A percentile compares a stretch with the other conserved stretches of the same genome.
Conservation (phyloP, 306 rosid species). For the Lathyrus sativus region DNA sequence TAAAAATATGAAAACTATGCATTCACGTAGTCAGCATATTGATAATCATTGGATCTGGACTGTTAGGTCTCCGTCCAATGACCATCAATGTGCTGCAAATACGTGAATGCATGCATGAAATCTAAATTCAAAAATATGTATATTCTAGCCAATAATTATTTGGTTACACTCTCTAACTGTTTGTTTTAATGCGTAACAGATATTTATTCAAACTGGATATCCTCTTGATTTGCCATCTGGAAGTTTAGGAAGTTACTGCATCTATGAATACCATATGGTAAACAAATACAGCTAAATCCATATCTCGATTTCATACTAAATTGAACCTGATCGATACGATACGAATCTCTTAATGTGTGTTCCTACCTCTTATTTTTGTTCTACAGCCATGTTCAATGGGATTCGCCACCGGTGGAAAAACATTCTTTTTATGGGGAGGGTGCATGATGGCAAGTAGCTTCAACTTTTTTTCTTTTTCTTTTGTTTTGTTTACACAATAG, state of each 20-base stretch:
- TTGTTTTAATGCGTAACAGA: slow-evolving; percentile 59
- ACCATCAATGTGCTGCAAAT: background rate
- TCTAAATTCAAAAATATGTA: background rate
- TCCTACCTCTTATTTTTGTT: slow-evolving; percentile 13
- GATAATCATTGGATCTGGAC: background rate
- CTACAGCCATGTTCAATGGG: slow-evolving; percentile 99
- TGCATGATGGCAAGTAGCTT: slow-evolving; percentile 96
- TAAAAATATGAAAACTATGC: background rate
- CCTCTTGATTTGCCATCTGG: slow-evolving; percentile 99
- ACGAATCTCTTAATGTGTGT: too few species aligned
- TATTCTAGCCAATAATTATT: slow-evolving; percentile 16
- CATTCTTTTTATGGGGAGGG: slow-evolving; percentile 99
- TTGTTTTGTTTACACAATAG: slow-evolving; percentile 1
- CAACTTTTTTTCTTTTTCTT: slow-evolving; percentile 18
- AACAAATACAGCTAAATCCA: slow-evolving; percentile 22
- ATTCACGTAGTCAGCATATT: background rate
- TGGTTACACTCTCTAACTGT: slow-evolving; percentile 35
- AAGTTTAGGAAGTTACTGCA: slow-evolving; percentile 97
- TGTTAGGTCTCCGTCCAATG: background rate
- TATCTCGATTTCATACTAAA: background rate
- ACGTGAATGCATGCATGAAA: background rate
- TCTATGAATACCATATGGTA: slow-evolving; percentile 99
- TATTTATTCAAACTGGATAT: slow-evolving; percentile 99
- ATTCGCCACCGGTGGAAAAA: slow-evolving; percentile 98
- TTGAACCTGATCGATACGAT: too few species aligned